Evolutionary conservation across 805 yeast genomes (phyloP), one percentile per base, ranked within the genome.

Genomic region (Wickerhamomyces queroliae): DNA sequence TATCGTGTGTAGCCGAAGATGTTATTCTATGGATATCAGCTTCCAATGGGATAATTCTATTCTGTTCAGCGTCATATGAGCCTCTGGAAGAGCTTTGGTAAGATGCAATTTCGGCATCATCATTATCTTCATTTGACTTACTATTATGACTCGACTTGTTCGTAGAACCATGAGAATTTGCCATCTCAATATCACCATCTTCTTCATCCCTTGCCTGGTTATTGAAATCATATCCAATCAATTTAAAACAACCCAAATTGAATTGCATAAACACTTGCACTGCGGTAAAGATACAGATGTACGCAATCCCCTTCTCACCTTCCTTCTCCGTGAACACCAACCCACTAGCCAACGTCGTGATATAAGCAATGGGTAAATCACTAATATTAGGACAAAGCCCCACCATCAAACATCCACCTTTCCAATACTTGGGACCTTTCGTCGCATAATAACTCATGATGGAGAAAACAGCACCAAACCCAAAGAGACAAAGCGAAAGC

Each of bases 271-370:
- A 80, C 58, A 41, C 78, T 63, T 60, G 83, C 25, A 82, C 69
- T 3, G 87, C 82, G 33, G 82, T 66, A 50, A 83, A 84, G 25
- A 89, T 80, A 52, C 89, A 82, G 17, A 85, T 82, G 59, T 83
- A 86, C 1, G 96, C 93, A 20, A 83, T 82, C 20, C 96, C 97
- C 49, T 74, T 72, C 39, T 76, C 70, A 27, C 86, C 87, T 44
- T 84, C 78, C 4, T 60, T 72, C 13, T 66, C 51, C 0, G 80
- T 65, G 50, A 89, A 80, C 7, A 72, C 64, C 2, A 76, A 66
- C 1, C 87, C 78, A 13, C 75, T 70, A 31, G 85, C 72, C 59
- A 83, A 65, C 1, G 85, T 81, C 50, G 81, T 87, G 36, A 83
- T 51, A 52, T 81, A 83, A 0, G 91, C 90, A 47, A 83, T 82